Evolutionary conservation across 2,329 filamentous ascomycete genomes (phyloP).

Genomic region (Clonostachys rhizophaga): DNA sequence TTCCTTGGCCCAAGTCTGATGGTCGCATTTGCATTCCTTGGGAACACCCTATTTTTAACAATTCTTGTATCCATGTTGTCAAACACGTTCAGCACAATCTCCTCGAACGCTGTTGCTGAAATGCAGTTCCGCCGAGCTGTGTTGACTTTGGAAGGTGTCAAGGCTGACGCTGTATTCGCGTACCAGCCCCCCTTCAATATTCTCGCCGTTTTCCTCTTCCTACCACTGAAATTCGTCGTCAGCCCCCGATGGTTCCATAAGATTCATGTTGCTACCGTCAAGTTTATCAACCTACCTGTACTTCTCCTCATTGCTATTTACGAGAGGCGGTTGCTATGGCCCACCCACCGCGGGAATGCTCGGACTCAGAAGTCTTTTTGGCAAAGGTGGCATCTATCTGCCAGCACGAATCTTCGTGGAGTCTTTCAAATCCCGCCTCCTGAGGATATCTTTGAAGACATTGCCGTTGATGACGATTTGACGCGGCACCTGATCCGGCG

Average conservation of each 20-base stretch:
- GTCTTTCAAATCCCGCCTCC: constrained; percentile 71
- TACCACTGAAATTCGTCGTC: constrained; percentile 74
- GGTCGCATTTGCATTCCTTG: constrained; percentile 80
- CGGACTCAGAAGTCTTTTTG: constrained; percentile 42
- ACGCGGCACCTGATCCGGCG: constrained; percentile 53
- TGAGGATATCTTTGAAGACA: constrained; percentile 50
- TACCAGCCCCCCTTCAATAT: constrained; percentile 84
- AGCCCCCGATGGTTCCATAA: constrained; percentile 88
- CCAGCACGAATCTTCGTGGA: constrained; percentile 66
- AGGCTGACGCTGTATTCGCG: constrained; percentile 77
- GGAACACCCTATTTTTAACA: constrained; percentile 84
- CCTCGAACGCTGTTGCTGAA: constrained; percentile 73
- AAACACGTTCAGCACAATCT: constrained; percentile 78
- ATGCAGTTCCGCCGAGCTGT: constrained; percentile 80
- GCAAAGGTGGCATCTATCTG: constrained; percentile 64
- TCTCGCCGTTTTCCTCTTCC: constrained; percentile 65
- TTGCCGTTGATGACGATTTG: constrained; percentile 54
- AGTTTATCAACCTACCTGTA: constrained; percentile 70
- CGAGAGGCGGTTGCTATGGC: constrained; percentile 68
- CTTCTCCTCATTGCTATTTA: constrained; percentile 66
- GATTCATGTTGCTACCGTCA: constrained; percentile 74
- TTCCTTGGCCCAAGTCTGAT: constrained; percentile 76
- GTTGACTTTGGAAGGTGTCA: constrained; percentile 79
- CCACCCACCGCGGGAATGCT: constrained; percentile 12
- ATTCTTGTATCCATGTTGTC: constrained; percentile 84